These are phyloP conservation scores for Sphagnurus paluster DNA, from an alignment of 1,284 basidiomycete species.

Conservation along the genomic window DNA sequence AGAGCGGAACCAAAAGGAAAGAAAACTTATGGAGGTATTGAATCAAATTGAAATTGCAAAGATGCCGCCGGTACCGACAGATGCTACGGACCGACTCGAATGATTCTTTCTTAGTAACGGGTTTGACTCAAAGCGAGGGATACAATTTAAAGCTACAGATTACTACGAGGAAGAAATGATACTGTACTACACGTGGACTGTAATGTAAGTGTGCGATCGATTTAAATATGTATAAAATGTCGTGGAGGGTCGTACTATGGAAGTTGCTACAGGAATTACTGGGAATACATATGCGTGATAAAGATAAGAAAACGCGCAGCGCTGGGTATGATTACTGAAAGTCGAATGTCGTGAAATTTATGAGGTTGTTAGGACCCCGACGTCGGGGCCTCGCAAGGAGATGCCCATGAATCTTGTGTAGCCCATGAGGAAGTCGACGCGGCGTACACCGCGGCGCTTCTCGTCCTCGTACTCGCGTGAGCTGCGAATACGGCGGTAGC, in stretches of 20 bases:
- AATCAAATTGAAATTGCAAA: too few species aligned
- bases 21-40: too few species aligned
- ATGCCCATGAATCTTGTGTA: conserved; percentile 34
- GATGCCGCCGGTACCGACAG: not conserved
- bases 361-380: conserved; percentile 18
- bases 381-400: conserved; percentile 12
- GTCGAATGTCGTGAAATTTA: not conserved
- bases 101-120: too few species aligned
- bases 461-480: conserved; percentile 30
- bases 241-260: too few species aligned
- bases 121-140: not conserved
- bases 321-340: not conserved
- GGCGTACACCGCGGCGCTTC: conserved; percentile 37
- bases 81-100: too few species aligned
- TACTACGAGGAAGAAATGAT: not conserved
- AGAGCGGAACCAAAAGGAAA: too few species aligned
- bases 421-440: conserved; percentile 39
- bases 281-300: too few species aligned
- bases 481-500: conserved; percentile 34
- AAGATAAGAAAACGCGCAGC: too few species aligned
- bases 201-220: not conserved
- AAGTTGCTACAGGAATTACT: too few species aligned
- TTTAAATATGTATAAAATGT: too few species aligned
- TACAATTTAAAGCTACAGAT: not conserved
- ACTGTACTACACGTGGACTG: not conserved